Evolutionary conservation across 129 eudicot species (phyloP).

Genomic region (Lactuca saligna): DNA sequence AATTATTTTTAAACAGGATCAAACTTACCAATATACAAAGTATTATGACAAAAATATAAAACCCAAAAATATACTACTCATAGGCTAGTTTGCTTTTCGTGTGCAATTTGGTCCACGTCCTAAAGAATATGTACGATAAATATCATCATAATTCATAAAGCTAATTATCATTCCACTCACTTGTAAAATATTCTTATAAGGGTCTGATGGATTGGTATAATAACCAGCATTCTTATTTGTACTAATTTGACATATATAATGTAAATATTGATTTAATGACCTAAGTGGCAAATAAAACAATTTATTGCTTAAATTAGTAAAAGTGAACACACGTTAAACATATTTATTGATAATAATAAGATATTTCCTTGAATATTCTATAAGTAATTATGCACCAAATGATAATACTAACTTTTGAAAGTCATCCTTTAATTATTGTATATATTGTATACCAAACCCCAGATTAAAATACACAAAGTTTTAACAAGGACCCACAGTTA

Average conservation of each 20-base stretch:
- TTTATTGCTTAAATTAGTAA: too few species aligned
- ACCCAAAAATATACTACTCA: too few species aligned
- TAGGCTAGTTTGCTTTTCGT: too few species aligned
- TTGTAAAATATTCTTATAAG: slow-evolving; percentile 5
- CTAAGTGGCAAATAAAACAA: not conserved
- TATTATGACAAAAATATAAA: not conserved
- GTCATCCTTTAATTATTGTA: slow-evolving; percentile 8
- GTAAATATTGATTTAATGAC: not conserved
- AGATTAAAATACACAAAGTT: not conserved
- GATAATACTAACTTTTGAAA: slow-evolving; percentile 11
- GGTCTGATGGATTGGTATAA: not conserved
- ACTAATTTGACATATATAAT: not conserved
- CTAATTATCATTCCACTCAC: slow-evolving; percentile 20
- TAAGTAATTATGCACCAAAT: slow-evolving; percentile 19
- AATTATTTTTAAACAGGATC: too few species aligned
- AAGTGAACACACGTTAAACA: not conserved
- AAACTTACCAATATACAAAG: too few species aligned
- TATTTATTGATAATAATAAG: not conserved
- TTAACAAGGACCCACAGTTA: too few species aligned
- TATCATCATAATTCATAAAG: not conserved
- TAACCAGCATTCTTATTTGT: not conserved
- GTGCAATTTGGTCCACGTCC: slow-evolving; percentile 21
- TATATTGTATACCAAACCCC: not conserved
- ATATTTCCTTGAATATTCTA: not conserved
- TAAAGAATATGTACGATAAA: slow-evolving; percentile 15